These are phyloP conservation scores for Hypomontagnella monticulosa DNA, from an alignment of 495 filamentous ascomycete species.

Conservation along the genomic window DNA sequence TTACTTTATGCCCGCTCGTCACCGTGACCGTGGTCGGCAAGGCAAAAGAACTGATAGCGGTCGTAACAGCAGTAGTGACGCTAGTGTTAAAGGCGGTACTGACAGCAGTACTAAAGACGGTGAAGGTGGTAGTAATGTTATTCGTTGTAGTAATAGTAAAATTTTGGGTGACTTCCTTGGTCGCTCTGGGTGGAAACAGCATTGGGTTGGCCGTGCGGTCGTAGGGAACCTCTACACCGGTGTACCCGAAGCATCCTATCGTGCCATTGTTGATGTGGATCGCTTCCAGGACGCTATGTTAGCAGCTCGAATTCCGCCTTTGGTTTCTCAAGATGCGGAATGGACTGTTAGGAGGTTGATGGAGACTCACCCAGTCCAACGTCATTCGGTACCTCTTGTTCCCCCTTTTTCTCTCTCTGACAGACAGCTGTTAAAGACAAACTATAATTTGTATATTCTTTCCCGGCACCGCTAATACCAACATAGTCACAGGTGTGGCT, in stretches of 20 bases:
- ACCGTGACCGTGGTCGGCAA: neutral
- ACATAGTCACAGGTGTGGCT: neutral
- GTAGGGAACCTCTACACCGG: neutral
- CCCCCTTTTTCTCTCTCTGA: too few species aligned
- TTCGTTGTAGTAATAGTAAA: neutral
- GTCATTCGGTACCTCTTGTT: too few species aligned
- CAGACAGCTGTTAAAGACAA: too few species aligned
- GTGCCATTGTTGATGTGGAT: neutral
- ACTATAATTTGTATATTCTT: too few species aligned
- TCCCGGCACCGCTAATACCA: neutral
- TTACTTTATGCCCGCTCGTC: conserved; percentile 4
- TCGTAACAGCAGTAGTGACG: neutral
- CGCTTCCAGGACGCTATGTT: neutral
- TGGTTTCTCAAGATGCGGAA: too few species aligned
- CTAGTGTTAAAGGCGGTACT: neutral
- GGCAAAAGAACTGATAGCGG: neutral
- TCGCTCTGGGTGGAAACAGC: neutral
- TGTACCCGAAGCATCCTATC: neutral
- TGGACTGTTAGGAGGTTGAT: too few species aligned
- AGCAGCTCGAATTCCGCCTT: neutral
- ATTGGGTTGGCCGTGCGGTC: neutral
- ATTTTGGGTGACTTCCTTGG: neutral
- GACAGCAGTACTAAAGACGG: too few species aligned
- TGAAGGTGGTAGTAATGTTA: neutral
- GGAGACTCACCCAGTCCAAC: too few species aligned